Evolutionary conservation across 1,139 yeast genomes (phyloP).

Genomic region (Nakaseomyces delphensis): DNA sequence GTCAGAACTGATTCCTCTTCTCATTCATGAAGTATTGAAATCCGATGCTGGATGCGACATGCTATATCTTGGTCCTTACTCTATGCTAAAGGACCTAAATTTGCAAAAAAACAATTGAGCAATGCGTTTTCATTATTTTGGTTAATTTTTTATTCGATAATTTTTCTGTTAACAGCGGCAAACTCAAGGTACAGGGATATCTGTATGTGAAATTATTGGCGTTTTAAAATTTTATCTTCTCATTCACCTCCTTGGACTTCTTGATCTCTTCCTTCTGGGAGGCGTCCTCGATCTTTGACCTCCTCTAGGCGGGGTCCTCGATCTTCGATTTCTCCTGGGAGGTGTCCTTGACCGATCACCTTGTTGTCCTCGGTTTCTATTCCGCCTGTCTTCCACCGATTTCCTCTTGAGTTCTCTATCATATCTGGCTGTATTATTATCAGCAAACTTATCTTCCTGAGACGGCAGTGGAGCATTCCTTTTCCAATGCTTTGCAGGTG

Average conservation of each 20-base stretch:
- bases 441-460: neutral
- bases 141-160: too few relatives aligned
- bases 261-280: slow-evolving; percentile 9
- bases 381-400: neutral
- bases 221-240: too few relatives aligned
- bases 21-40: too few relatives aligned
- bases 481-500: neutral
- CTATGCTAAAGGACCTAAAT: too few relatives aligned
- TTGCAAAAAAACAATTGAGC: too few relatives aligned
- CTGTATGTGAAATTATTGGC: too few relatives aligned
- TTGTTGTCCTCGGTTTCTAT: neutral
- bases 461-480: neutral
- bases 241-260: neutral
- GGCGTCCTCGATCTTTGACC: slow-evolving; percentile 20
- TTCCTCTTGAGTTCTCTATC: neutral
- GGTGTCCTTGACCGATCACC: slow-evolving; percentile 10
- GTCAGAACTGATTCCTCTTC: too few relatives aligned
- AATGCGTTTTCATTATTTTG: too few relatives aligned
- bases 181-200: too few relatives aligned
- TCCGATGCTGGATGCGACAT: too few relatives aligned
- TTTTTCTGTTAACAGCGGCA: too few relatives aligned
- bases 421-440: neutral
- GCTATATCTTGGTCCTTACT: too few relatives aligned
- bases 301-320: slow-evolving; percentile 19
- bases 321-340: slow-evolving; percentile 13